Percentiles rank a stretch among this genome's conserved stretches.
Evolutionary conservation across 2,329 filamentous ascomycete genomes (phyloP).

Genomic region (Calonectria multiphialidica): DNA sequence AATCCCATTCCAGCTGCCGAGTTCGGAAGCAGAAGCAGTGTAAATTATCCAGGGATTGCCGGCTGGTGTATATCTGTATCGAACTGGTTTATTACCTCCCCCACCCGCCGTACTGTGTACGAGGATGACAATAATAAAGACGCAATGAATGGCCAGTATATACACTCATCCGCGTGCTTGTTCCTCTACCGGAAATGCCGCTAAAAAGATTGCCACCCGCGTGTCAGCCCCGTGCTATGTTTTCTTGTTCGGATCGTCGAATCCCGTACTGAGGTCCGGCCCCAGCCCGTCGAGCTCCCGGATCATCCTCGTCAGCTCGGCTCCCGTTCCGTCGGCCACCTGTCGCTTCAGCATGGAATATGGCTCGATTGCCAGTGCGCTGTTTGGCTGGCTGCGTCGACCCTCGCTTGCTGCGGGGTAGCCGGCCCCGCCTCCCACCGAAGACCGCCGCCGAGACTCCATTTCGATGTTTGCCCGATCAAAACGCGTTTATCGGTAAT

Average conservation of each 20-base stretch:
- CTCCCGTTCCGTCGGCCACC: background rate
- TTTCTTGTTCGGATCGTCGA: background rate
- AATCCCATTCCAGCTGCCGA: background rate
- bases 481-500: background rate
- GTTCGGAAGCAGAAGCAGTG: background rate
- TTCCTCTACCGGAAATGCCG: background rate
- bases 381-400: background rate
- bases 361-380: background rate
- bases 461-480: background rate
- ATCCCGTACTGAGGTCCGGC: background rate
- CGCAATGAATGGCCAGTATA: background rate
- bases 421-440: background rate
- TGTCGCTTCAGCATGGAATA: slow-evolving; percentile 1
- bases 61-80: background rate
- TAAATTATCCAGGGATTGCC: background rate
- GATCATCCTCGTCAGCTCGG: slow-evolving; percentile 2
- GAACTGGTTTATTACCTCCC: background rate
- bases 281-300: background rate
- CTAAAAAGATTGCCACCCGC: background rate
- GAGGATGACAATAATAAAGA: background rate
- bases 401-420: slow-evolving; percentile 2
- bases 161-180: background rate
- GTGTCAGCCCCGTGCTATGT: background rate
- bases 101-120: background rate
- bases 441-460: background rate